Evolutionary conservation across 1,139 yeast genomes (phyloP), one percentile per base, ranked within the genome.

Genomic region (Casaregolazyma suthepensis): DNA sequence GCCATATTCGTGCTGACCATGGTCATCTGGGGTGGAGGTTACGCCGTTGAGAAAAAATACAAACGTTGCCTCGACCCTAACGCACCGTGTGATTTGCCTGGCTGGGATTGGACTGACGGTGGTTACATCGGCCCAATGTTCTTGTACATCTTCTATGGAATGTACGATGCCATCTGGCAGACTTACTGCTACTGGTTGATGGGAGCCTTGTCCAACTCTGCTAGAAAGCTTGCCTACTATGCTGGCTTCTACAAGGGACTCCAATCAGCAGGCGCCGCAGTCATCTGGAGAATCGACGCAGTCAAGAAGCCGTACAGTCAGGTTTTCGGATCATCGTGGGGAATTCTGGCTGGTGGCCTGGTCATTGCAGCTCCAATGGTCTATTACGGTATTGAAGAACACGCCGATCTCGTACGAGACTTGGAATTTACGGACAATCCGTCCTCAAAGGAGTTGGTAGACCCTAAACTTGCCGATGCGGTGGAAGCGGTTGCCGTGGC

Each of bases 231-330:
- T 26, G 83, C 85, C 12, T 70, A 81, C 55, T 80, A 80, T 61
- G 83, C 81, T 46, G 85, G 85, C 47, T 79, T 79, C 67, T 82
- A 80, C 71, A 82, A 82, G 70, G 81, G 84, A 56, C 68, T 81
- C 52, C 87, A 82, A 69, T 77, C 82, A 29, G 85, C 83, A 13
- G 85, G 83, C 63, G 81, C 82, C 19, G 85, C 83, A 20, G 72
- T 82, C 55, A 79, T 77, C 10, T 82, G 86, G 85, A 70, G 83
- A 61, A 69, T 82, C 57, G 85, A 82, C 63, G 76, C 81, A 40
- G 59, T 71, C 51, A 66, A 65, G 3, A 62, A 61, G 17, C 69
- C 80, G 18, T 81, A 72, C 66, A 71, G 73, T 63, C 63, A 66
- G 52, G 66, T 80, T 69, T 81, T 80, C 61, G 81, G 72, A 12